phyloP scores from a whole-genome alignment of 345 rosid genomes.

The Acer yangbiense region DNA sequence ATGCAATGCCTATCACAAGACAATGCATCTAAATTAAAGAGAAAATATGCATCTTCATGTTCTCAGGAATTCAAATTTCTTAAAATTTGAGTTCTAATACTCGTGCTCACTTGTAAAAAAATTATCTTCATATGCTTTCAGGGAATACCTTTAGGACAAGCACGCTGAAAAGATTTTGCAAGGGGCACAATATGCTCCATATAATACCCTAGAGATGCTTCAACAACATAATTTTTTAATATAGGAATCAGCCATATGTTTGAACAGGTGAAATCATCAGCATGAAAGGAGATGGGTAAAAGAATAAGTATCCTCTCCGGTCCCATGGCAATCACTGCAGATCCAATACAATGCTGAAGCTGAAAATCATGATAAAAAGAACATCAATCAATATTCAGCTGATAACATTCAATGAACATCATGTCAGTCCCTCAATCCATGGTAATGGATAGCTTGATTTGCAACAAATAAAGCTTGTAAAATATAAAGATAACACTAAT shows the following conservation, averaged over 20 bases:
- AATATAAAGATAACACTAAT: background rate
- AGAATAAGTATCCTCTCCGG: slow-evolving; percentile 67
- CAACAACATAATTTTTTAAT: slow-evolving; percentile 59
- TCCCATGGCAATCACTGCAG: slow-evolving; percentile 84
- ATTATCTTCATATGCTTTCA: slow-evolving; percentile 9
- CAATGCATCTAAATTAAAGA: background rate
- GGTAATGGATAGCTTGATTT: slow-evolving; percentile 2
- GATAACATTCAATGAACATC: background rate
- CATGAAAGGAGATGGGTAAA: slow-evolving; percentile 63
- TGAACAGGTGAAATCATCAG: slow-evolving; percentile 53
- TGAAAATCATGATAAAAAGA: slow-evolving; percentile 38
- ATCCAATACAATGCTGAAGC: slow-evolving; percentile 82
- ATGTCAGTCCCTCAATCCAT: background rate
- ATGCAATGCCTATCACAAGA: background rate
- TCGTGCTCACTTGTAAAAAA: background rate
- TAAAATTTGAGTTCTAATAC: background rate
- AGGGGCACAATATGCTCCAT: slow-evolving; percentile 86
- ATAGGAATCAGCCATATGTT: slow-evolving; percentile 85
- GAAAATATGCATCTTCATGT: background rate
- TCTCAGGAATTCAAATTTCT: slow-evolving; percentile 14
- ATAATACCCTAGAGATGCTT: slow-evolving; percentile 77
- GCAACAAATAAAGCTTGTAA: slow-evolving; percentile 5
- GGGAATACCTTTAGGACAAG: slow-evolving; percentile 63
- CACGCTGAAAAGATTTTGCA: slow-evolving; percentile 59
- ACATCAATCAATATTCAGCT: slow-evolving; percentile 24